A percentile compares a stretch with the other conserved stretches of the same genome.
These are phyloP conservation scores for Podospora fimiseda DNA, from an alignment of 495 filamentous ascomycete species.

Conservation along the genomic window DNA sequence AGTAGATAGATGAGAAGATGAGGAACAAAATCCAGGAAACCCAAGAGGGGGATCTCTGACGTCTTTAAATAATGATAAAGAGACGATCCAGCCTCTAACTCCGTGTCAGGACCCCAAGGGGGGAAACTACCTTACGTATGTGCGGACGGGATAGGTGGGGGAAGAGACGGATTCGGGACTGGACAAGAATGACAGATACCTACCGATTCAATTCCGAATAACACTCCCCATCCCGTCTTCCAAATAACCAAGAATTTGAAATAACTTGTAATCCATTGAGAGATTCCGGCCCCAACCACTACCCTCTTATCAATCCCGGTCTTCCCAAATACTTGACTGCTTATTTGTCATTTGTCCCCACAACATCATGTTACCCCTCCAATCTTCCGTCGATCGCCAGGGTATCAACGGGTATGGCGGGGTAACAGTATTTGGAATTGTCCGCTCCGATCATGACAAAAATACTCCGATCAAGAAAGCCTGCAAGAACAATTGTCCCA, in stretches of 20 bases:
- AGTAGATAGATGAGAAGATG: background rate
- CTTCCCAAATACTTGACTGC: too few species aligned
- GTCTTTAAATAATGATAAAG: background rate
- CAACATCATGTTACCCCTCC: background rate
- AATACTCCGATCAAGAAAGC: slow-evolving; percentile 11
- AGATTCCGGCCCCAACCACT: too few species aligned
- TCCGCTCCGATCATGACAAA: background rate
- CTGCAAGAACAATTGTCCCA: slow-evolving; percentile 20
- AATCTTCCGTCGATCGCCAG: background rate
- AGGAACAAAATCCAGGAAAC: background rate
- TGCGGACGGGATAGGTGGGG: too few species aligned
- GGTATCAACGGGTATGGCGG: background rate
- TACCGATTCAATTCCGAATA: too few species aligned
- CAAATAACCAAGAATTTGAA: too few species aligned
- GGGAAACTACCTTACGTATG: too few species aligned
- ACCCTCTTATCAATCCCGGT: too few species aligned
- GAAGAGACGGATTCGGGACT: too few species aligned
- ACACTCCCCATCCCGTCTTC: too few species aligned
- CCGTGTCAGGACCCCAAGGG: background rate
- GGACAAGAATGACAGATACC: too few species aligned
- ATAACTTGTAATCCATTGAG: too few species aligned
- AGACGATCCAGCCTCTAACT: background rate
- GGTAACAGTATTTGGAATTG: slow-evolving; percentile 3
- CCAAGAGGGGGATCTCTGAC: background rate
- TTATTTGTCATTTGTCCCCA: background rate